Percentiles rank a stretch among this genome's conserved stretches.
phyloP scores from a whole-genome alignment of 108 stramenopile species.

The Nitzschia sp. region DNA sequence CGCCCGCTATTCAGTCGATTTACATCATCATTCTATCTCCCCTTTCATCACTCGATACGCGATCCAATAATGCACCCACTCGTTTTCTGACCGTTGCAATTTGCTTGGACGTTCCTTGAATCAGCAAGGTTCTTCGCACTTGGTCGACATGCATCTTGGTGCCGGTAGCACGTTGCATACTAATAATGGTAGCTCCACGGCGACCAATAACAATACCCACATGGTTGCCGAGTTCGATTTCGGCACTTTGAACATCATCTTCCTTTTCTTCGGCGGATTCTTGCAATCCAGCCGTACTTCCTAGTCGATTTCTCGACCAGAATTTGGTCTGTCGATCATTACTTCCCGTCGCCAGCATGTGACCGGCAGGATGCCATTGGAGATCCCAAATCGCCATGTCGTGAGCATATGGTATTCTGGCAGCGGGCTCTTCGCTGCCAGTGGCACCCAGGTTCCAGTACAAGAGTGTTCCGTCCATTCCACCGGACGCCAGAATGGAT shows the following conservation, averaged over 20 bases:
- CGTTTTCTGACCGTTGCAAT: constrained; percentile 84
- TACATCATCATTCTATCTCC: constrained; percentile 18
- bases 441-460: constrained; percentile 94
- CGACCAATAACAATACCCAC: constrained; percentile 91
- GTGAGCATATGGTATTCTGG: constrained; percentile 88
- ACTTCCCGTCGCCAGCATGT: constrained; percentile 86
- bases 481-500: constrained; percentile 91
- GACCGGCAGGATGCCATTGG: constrained; percentile 96
- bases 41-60: constrained; percentile 56
- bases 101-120: constrained; percentile 86
- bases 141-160: constrained; percentile 93
- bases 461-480: constrained; percentile 92
- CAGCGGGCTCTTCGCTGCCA: constrained; percentile 80
- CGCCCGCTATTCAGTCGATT: too few relatives aligned
- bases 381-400: constrained; percentile 97
- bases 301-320: constrained; percentile 91
- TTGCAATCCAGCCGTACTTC: constrained; percentile 70
- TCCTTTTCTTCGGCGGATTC: constrained; percentile 54
- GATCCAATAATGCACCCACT: constrained; percentile 77
- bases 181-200: constrained; percentile 87
- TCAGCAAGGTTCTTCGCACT: constrained; percentile 74
- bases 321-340: constrained; percentile 95
- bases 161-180: constrained; percentile 86
- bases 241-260: constrained; percentile 70
- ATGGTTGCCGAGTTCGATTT: constrained; percentile 89